Base-by-base conservation (phyloP, 306 rosid species). In the Canavalia ensiformis region DNA sequence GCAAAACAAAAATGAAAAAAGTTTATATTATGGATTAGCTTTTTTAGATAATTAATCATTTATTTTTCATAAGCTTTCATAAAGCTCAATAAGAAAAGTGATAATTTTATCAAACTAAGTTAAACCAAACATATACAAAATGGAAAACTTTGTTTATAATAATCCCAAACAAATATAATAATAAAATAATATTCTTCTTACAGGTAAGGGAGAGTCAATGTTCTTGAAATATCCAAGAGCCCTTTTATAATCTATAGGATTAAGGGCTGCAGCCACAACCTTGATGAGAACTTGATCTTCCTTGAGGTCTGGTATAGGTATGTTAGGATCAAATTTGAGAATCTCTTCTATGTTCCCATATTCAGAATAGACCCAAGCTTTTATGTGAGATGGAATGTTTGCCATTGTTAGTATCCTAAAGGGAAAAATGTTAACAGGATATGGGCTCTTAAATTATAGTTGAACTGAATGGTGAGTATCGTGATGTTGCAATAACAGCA, bases 361-460 rank as follows among this genome's bases (percentile, higher is more conserved):
- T 31, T 88, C 88, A 12, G 81, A 45, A 69, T 92, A 92, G 0
- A 79, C 64, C 92, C 94, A 92, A 33, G 86, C 94, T 80, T 87
- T 89, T 7, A 82, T 68, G 51, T 80, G 78, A 34, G 85, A 54
- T 54, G 65, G 65, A 10, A 72, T 72, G 37, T 5, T 72, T 1
- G 64, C n/a, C 72, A 66, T 65, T 5, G 6, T 64, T 31, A 1
- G 2, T 62, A 12, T 0, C n/a, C 12, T 58, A 25, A 34, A 34
- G 28, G 2, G 41, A 44, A 44, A 29, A 33, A 3, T 31, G 28
- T 60, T 60, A 18, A 0, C 0, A 18, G 25, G 25, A 18, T 18
- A 18, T 18, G 25, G 25, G 25, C 25, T 18, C 25, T 18, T 18
- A 18, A 18, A 18, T 18, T 18, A 18, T 18, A 18, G 25, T 18